These are phyloP conservation scores for Irpex sp. DNA, from an alignment of 1,284 basidiomycete species.

Conservation along the genomic window DNA sequence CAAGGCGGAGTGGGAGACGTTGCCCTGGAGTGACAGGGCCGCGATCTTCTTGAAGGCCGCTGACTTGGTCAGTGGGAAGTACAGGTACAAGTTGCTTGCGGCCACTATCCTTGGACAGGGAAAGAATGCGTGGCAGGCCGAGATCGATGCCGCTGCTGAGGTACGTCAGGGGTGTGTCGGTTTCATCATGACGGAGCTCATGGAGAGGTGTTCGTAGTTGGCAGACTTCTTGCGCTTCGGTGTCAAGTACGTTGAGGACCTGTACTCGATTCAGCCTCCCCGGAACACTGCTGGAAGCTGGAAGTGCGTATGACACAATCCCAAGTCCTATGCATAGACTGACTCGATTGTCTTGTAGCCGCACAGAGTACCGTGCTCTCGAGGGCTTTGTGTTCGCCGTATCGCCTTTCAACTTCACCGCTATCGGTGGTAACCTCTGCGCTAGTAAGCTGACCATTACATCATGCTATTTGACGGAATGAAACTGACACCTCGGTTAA, in stretches of 20 bases:
- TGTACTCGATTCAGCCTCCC: slow-evolving; percentile 88
- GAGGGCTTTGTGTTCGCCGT: slow-evolving; percentile 98
- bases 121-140: slow-evolving; percentile 99
- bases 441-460: slow-evolving; percentile 43
- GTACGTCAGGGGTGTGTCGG: slow-evolving; percentile 36
- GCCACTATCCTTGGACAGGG: slow-evolving; percentile 98
- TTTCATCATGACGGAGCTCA: background rate
- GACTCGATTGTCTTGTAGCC: slow-evolving; percentile 44
- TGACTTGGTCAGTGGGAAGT: slow-evolving; percentile 92
- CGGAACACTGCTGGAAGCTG: slow-evolving; percentile 87
- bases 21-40: slow-evolving; percentile 96
- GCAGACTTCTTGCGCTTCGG: slow-evolving; percentile 96
- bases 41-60: slow-evolving; percentile 98
- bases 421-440: slow-evolving; percentile 91
- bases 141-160: slow-evolving; percentile 99
- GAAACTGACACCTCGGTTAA: slow-evolving; percentile 6
- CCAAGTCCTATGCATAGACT: background rate
- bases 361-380: slow-evolving; percentile 92
- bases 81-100: slow-evolving; percentile 91
- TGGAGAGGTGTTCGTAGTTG: slow-evolving; percentile 45
- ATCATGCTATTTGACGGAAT: background rate
- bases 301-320: slow-evolving; percentile 67
- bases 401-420: slow-evolving; percentile 98
- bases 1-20: slow-evolving; percentile 85
- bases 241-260: slow-evolving; percentile 94